These are phyloP conservation scores for Cercospora janseana DNA, from an alignment of 2,329 filamentous ascomycete genomes.

Conservation along the genomic window DNA sequence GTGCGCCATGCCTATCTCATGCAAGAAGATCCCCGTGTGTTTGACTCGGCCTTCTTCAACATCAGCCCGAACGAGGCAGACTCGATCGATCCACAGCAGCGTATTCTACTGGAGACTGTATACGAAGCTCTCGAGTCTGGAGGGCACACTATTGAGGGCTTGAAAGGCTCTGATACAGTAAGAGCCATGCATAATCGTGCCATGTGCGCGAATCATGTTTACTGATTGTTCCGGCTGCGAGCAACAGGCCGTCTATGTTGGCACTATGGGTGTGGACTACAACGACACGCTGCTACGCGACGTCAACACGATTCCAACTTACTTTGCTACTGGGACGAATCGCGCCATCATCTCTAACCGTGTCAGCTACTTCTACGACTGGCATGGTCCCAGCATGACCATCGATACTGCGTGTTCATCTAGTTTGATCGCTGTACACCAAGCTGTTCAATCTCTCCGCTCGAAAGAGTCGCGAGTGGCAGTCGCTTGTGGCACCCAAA, in stretches of 20 bases:
- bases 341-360: constrained; percentile 12
- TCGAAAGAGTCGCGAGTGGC: constrained; percentile 10
- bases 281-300: constrained; percentile 16
- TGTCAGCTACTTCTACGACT: constrained; percentile 23
- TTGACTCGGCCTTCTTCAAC: constrained; percentile 18
- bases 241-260: no score
- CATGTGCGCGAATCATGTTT: constrained; percentile 19
- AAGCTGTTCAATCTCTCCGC: constrained; percentile 13
- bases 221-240: no score
- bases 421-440: constrained; percentile 11
- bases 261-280: constrained; percentile 23
- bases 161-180: constrained; percentile 16
- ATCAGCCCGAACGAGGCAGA: constrained; percentile 7
- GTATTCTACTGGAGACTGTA: constrained; percentile 22
- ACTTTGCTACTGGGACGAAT: constrained; percentile 22
- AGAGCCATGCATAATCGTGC: constrained; percentile 23
- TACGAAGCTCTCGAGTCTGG: constrained; percentile 24
- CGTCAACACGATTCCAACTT: constrained; percentile 17
- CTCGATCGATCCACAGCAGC: constrained; percentile 20
- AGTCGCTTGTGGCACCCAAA: constrained; percentile 12
- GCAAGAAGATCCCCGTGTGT: neutral
- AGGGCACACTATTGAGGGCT: constrained; percentile 8
- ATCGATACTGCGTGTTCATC: constrained; percentile 23
- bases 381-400: constrained; percentile 19
- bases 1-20: no score